These are phyloP conservation scores for Craspedostauros australis DNA, from an alignment of 108 stramenopile species.

Conservation along the genomic window DNA sequence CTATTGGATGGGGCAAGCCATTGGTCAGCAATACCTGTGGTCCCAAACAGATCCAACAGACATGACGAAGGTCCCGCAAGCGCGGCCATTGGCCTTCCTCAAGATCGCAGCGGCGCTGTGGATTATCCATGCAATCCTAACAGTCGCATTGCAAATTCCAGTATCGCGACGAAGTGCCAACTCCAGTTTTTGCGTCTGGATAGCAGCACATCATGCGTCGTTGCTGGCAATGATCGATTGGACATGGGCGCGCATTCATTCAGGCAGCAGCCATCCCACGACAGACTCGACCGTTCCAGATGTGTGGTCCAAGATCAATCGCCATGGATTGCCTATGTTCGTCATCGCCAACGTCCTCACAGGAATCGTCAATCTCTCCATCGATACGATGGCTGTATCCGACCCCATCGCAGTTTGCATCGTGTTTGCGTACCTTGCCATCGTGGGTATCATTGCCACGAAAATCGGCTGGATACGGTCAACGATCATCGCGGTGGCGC, in stretches of 20 bases:
- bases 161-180: conserved; percentile 83
- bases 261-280: no score
- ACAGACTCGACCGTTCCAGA: conserved; percentile 18
- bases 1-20: conserved; percentile 51
- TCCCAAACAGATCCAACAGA: no score
- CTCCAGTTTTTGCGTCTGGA: conserved; percentile 62
- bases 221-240: conserved; percentile 29
- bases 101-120: conserved; percentile 25
- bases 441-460: conserved; percentile 49
- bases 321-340: conserved; percentile 78
- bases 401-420: conserved; percentile 47
- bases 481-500: no score
- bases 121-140: conserved; percentile 23
- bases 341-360: conserved; percentile 83
- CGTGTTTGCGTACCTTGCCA: conserved; percentile 46
- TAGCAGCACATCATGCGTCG: conserved; percentile 53
- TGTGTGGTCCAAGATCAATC: conserved; percentile 57
- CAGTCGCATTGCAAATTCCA: conserved; percentile 17
- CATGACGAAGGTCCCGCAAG: no score
- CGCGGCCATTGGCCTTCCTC: no score
- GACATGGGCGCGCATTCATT: no score
- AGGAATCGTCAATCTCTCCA: conserved; percentile 76
- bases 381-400: conserved; percentile 68
- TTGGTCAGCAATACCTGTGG: conserved; percentile 47
- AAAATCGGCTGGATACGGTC: no score